phyloP scores from a whole-genome alignment of 2,329 filamentous ascomycete genomes.

The Claviceps fusiformis region DNA sequence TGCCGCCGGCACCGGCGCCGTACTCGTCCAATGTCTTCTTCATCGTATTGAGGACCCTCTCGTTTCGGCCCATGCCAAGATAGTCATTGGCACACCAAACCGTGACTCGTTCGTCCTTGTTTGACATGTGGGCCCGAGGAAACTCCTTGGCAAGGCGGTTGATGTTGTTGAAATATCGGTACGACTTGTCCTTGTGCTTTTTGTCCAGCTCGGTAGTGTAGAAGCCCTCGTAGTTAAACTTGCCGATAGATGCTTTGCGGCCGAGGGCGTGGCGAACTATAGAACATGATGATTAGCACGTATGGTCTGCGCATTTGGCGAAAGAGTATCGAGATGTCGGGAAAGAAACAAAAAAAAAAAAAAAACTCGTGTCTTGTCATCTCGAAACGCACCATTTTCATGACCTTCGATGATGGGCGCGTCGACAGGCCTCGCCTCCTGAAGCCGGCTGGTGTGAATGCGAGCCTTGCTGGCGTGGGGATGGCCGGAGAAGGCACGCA shows the following conservation, averaged over 20 bases:
- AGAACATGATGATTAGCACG: background rate
- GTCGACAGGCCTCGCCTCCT: constrained; percentile 69
- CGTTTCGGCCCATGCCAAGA: constrained; percentile 91
- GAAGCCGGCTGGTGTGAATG: constrained; percentile 66
- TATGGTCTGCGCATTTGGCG: background rate
- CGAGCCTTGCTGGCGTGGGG: constrained; percentile 49
- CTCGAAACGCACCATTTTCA: constrained; percentile 33
- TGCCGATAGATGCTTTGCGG: constrained; percentile 24
- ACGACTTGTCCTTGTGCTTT: constrained; percentile 99
- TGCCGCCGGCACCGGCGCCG: constrained; percentile 87
- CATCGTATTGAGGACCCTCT: constrained; percentile 77
- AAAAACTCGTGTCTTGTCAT: no score
- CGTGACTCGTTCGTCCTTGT: constrained; percentile 71
- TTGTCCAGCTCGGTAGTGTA: constrained; percentile 84
- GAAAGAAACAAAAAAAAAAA: background rate
- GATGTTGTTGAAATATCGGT: constrained; percentile 99
- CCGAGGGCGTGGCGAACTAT: constrained; percentile 2
- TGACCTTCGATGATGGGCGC: constrained; percentile 32
- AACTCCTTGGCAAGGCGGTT: constrained; percentile 95
- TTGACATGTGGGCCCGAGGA: constrained; percentile 81
- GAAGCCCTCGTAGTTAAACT: constrained; percentile 85
- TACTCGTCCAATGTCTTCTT: constrained; percentile 91
- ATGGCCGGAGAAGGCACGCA: constrained; percentile 37
- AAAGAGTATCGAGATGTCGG: no score
- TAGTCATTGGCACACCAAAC: constrained; percentile 99